Base-by-base conservation (phyloP, 371 early-diverging fungal species). In the Mortierella sp. region DNA sequence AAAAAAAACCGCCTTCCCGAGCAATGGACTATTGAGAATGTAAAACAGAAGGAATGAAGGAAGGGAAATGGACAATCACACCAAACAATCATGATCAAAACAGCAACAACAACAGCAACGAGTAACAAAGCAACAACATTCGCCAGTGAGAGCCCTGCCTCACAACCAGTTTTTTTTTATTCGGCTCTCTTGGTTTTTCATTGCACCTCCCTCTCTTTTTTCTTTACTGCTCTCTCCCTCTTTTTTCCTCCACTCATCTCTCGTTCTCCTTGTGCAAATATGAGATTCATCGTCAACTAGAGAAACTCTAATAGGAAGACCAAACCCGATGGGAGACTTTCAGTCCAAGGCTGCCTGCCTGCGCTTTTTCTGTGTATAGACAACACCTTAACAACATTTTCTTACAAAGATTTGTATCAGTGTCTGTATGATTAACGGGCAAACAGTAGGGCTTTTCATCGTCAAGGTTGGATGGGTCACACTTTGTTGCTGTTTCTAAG, bases 121-220 rank as follows among this genome's bases (percentile, higher is more conserved):
- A 32, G 12, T 32, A 58, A 14, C n/a, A 16, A 27, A 68, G 51
- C 41, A 68, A 38, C 65, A 65, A 68, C 41, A 68, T 68, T 68
- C 68, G 24, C 68, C 38, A 38, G 38, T 65, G 68, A 65, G 68
- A 68, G 68, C 68, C 68, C 68, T 68, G 24, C 27, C 16, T 56
- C n/a, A 0, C 7, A 24, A 35, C 32, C 10, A 6, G 24, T 68
- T 18, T 68, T 38, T 41, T 68, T 41, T 38, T 68, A 68, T 24
- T 38, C 43, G 38, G 68, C 68, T 68, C 68, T 41, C 68, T 68
- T 68, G 68, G 41, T 68, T 68, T 21, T 56, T 56, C 11, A 4
- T n/a, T 55, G 35, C 16, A 32, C 12, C 54, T 56, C 27, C 6
- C 32, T 38, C 63, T n/a, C n/a, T 63, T 63, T 4, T 16, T 5